Base-by-base conservation (phyloP, 179 eudicot species). In the Silene vulgaris region DNA sequence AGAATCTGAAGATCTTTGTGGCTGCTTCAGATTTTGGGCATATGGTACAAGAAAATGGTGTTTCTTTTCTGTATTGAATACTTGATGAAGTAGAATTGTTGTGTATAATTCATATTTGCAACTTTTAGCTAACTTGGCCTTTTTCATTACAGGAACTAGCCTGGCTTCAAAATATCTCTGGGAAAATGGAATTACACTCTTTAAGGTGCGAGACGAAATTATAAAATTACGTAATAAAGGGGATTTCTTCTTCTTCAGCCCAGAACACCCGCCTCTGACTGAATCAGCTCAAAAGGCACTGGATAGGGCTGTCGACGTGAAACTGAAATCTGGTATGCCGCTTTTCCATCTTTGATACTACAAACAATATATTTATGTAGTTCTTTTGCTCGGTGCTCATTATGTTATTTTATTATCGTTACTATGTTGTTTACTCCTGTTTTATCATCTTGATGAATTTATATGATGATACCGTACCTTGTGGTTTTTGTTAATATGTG, bases 201-300 rank as follows among this genome's bases (percentile, higher is more conserved):
- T 80, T 37, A 94, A 90, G 84, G 94, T 87, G 61, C 84, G 82
- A 63, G 94, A 90, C 26, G 96, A 94, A 86, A 74, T 81, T 79
- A 67, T 80, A 74, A 90, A 88, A 64, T 69, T 88, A 74, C 82
- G 84, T 40, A 90, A 89, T 73, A 86, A 89, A 76, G 89, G 83
- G 21, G 89, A 85, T 65, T 45, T 80, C 76, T 85, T 29, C 69
- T 82, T 48, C 81, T 78, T 80, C 78, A 86, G 90, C 67, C 91
- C 91, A 30, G 89, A 85, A 83, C 88, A 85, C 81, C 91, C 97
- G 26, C 97, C 97, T 69, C 77, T 90, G 77, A 91, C 98, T 37
- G 89, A 87, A 84, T 86, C 88, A 65, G 94, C 96, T 73, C 89
- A 90, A 76, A 90, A 85, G 80, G 96, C 91, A 69, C 80, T 96